These are phyloP conservation scores for Alternaria sp. DNA, from an alignment of 2,329 filamentous ascomycete species.

Conservation along the genomic window DNA sequence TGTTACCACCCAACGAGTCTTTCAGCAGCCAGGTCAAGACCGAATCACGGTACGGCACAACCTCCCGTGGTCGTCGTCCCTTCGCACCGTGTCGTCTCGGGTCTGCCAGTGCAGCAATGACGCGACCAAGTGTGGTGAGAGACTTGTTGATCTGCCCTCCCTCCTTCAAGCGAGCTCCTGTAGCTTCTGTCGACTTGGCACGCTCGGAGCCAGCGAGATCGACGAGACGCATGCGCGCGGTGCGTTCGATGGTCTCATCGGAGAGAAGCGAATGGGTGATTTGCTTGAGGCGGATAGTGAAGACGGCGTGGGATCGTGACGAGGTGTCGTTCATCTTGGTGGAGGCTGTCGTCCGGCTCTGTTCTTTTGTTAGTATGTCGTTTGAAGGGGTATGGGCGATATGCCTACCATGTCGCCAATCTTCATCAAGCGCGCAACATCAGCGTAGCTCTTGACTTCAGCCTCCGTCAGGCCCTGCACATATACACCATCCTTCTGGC, in stretches of 20 bases:
- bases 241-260: slow-evolving; percentile 96
- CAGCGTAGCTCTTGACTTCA: slow-evolving; percentile 82
- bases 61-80: slow-evolving; percentile 59
- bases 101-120: slow-evolving; percentile 87
- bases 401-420: slow-evolving; percentile 70
- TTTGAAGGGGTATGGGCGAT: neutral
- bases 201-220: slow-evolving; percentile 94
- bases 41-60: slow-evolving; percentile 93
- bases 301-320: slow-evolving; percentile 94
- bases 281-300: slow-evolving; percentile 97
- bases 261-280: slow-evolving; percentile 97
- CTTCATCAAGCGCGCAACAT: slow-evolving; percentile 91
- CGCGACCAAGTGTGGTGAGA: slow-evolving; percentile 89
- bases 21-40: slow-evolving; percentile 86
- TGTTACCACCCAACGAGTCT: slow-evolving; percentile 94
- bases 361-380: slow-evolving; percentile 6
- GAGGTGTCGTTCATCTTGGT: slow-evolving; percentile 99
- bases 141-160: slow-evolving; percentile 99
- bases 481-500: slow-evolving; percentile 91
- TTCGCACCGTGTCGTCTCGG: slow-evolving; percentile 60
- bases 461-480: slow-evolving; percentile 96
- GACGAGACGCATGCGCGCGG: slow-evolving; percentile 90
- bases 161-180: slow-evolving; percentile 86
- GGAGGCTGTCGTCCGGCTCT: slow-evolving; percentile 83
- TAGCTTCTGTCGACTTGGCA: slow-evolving; percentile 94